Conservation (phyloP, 2,329 filamentous ascomycete genomes). For the Basipetospora chlamydospora region DNA sequence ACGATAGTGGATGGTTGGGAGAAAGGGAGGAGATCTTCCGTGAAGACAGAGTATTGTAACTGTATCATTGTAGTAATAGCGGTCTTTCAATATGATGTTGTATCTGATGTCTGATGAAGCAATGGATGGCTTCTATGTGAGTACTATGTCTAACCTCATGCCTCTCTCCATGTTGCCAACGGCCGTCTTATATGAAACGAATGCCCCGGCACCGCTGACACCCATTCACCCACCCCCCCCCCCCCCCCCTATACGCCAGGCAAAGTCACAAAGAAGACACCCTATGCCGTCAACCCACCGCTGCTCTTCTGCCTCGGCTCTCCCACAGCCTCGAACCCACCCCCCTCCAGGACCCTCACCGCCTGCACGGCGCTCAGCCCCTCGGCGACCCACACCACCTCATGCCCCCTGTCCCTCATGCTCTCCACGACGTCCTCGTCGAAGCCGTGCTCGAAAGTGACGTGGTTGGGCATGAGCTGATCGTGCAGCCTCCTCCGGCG, state of each 20-base stretch:
- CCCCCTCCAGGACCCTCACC: slow-evolving; percentile 44
- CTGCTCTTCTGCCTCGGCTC: slow-evolving; percentile 64
- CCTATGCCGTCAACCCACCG: slow-evolving; percentile 40
- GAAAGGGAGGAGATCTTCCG: no score
- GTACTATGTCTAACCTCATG: no score
- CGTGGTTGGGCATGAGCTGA: slow-evolving; percentile 59
- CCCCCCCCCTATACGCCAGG: no score
- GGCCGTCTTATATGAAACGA: no score
- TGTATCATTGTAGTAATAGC: no score
- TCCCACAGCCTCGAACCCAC: slow-evolving; percentile 61
- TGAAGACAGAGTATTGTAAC: no score
- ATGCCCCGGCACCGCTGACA: not conserved
- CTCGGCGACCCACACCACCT: slow-evolving; percentile 52
- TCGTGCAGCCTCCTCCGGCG: slow-evolving; percentile 60
- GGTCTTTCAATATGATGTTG: no score
- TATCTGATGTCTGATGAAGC: no score
- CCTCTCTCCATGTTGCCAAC: no score
- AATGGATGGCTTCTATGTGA: no score
- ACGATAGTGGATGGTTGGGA: no score
- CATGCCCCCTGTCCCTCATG: slow-evolving; percentile 52
- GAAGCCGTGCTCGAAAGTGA: slow-evolving; percentile 54
- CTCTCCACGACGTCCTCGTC: slow-evolving; percentile 48
- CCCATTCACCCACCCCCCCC: not conserved
- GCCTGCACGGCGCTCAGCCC: slow-evolving; percentile 58
- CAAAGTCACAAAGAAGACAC: no score